Evolutionary conservation across 2,329 filamentous ascomycete genomes (phyloP), one percentile per base, ranked within the genome.

Genomic region (Aspergillus eucalypticola): DNA sequence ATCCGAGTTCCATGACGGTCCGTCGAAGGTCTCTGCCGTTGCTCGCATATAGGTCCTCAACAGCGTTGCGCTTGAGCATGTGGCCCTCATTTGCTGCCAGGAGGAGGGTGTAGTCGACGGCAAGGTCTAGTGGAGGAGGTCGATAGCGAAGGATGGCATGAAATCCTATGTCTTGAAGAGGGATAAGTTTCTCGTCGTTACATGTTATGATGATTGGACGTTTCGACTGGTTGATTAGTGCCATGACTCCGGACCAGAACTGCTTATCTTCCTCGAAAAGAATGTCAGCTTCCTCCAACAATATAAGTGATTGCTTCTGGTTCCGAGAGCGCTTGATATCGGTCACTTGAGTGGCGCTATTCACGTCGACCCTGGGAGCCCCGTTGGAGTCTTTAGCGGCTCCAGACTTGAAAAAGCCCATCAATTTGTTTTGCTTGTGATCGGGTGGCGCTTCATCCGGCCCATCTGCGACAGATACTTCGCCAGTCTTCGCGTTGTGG

Each of bases 221-320:
- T 76, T 92, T 96, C 0, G 95, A 97, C 67, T 92, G 89, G 8
- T 82, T 79, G 60, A 96, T 91, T 60, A 99, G 83, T 19, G 85
- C 84, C 48, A 90, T 81, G 3, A 98, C 85, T 0, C 91, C 95
- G 1, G 84, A 78, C 95, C 95, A 99, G 71, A 99, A 99, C 64
- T 94, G 89, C 75, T 92, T 94, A 73, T 99, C 95, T 73, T 98
- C 94, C 56, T 96, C 93, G 73, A 95, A 99, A 1, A 99, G 82
- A 15, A 98, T 79, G 71, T 99, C 96, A 0, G 92, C 92, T 76
- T 99, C 95, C 75, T 99, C 95, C 1, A 99, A 82, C 2, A 99
- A 81, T 63, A 99, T 97, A 19, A 99, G 80, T 0, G 94, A 98
- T 75, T 99, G 95, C 69, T 96, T 96, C 74, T 98, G 94, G 25